Conservation (phyloP, 2,329 filamentous ascomycete genomes). For the Scedosporium aurantiacum region DNA sequence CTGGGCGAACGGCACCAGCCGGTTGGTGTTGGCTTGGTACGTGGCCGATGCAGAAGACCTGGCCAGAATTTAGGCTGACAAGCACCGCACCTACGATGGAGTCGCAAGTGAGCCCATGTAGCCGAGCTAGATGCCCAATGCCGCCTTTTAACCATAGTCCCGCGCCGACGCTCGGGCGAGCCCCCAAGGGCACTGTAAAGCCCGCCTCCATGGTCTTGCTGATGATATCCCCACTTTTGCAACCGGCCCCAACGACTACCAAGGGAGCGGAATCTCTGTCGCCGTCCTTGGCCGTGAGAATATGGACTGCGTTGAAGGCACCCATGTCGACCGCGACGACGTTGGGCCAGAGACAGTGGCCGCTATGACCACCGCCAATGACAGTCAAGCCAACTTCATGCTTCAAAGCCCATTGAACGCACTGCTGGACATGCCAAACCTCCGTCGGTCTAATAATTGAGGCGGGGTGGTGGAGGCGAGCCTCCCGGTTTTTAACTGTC, state of each 20-base stretch:
- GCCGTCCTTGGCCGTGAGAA: conserved; percentile 20
- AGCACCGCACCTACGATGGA: conserved; percentile 48
- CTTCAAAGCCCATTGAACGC: conserved; percentile 44
- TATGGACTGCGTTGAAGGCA: conserved; percentile 38
- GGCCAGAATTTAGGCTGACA: conserved; percentile 36
- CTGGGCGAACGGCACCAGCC: conserved; percentile 24
- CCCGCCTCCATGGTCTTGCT: conserved; percentile 30
- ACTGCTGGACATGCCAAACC: conserved; percentile 38
- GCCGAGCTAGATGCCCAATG: conserved; percentile 46
- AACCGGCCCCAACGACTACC: conserved; percentile 43
- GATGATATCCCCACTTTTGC: conserved; percentile 44
- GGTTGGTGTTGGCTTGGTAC: conserved; percentile 37
- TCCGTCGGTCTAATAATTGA: conserved; percentile 33
- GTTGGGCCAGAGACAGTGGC: conserved; percentile 41
- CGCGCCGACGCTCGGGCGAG: conserved; percentile 51
- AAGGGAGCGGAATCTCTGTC: conserved; percentile 18
- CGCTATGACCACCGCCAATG: conserved; percentile 48
- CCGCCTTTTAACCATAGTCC: conserved; percentile 56
- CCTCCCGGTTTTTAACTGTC: conserved; percentile 40
- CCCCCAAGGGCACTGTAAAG: conserved; percentile 46
- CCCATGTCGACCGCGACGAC: conserved; percentile 48
- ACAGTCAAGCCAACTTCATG: conserved; percentile 34
- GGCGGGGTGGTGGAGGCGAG: conserved; percentile 31
- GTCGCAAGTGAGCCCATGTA: conserved; percentile 48
- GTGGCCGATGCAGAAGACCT: conserved; percentile 37